phyloP scores from a whole-genome alignment of 169 alveolate genomes.

The Miamiensis avidus region DNA sequence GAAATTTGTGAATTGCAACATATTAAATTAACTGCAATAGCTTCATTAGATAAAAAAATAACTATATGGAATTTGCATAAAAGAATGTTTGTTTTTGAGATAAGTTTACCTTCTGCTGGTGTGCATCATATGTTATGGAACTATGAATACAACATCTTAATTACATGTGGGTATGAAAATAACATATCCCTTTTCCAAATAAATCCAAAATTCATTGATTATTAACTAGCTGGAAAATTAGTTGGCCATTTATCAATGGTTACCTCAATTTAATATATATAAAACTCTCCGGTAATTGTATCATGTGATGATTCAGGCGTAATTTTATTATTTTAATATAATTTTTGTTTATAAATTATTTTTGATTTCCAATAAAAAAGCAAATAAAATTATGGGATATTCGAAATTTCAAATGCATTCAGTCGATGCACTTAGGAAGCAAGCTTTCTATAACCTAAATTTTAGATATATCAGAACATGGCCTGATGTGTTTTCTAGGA shows the following conservation, averaged over 20 bases:
- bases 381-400: conserved; percentile 19
- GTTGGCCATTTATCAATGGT: conserved; percentile 14
- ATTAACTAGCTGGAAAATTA: not conserved
- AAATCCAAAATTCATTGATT: conserved; percentile 2
- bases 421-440: conserved; percentile 3
- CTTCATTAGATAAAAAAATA: conserved; percentile 19
- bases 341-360: no score
- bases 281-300: conserved; percentile 7
- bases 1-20: conserved; percentile 1
- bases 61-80: conserved; percentile 19
- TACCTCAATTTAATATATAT: conserved; percentile 11
- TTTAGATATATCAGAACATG: not conserved
- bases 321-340: no score
- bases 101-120: not conserved
- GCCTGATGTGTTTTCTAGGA: conserved; percentile 3
- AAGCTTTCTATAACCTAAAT: conserved; percentile 4
- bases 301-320: conserved; percentile 18
- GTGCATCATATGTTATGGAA: conserved; percentile 10
- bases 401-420: conserved; percentile 19
- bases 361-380: not conserved
- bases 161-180: conserved; percentile 12
- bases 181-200: not conserved
- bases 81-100: not conserved
- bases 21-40: conserved; percentile 6
- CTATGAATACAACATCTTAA: not conserved